Evolutionary conservation across 1,284 basidiomycete genomes (phyloP), one percentile per base, ranked within the genome.

Genomic region (Malassezia obtusa): DNA sequence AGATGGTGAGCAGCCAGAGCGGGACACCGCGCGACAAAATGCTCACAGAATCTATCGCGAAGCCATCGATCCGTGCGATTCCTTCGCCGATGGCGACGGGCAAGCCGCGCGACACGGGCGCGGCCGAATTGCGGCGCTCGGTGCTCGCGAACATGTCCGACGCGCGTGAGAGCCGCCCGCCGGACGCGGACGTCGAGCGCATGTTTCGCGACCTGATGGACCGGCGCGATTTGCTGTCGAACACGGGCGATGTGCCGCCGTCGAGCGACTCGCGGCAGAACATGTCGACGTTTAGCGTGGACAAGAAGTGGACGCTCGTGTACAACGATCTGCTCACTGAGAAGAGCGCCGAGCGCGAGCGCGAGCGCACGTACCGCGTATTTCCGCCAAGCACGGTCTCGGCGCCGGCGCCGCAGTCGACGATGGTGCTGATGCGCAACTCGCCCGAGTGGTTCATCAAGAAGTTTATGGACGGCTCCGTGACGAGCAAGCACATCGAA

Each of bases 281-380:
- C 60, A 70, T 73, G 67, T 57, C 69, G 50, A 56, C 52, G 28
- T 73, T 73, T 50, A 58, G 57, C 43, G 50, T 62, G 40, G 86
- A 90, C 45, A 89, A 89, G 73, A 96, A 95, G 76, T 96, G 91
- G 91, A 80, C 80, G 59, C 83, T 96, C 68, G 86, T 96, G 10
- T 82, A 86, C 73, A 88, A 84, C 61, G 85, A 88, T 64, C 84
- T 86, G 65, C 83, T 85, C 50, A 80, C 85, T 52, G 82, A 85
- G 37, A 89, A 84, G 83, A 84, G 82, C 64, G 83, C 68, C 9
- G 62, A 61, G 28, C 65, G 61, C 52, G 71, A 67, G 40, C 50
- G 59, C 43, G 63, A 65, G 38, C 60, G 63, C 25, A 66, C 59
- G 19, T 60, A 52, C 24, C 43, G 62, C 80, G 19, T 19, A 6